phyloP scores from a whole-genome alignment of 345 rosid species.

The Lumnitzera littorea region DNA sequence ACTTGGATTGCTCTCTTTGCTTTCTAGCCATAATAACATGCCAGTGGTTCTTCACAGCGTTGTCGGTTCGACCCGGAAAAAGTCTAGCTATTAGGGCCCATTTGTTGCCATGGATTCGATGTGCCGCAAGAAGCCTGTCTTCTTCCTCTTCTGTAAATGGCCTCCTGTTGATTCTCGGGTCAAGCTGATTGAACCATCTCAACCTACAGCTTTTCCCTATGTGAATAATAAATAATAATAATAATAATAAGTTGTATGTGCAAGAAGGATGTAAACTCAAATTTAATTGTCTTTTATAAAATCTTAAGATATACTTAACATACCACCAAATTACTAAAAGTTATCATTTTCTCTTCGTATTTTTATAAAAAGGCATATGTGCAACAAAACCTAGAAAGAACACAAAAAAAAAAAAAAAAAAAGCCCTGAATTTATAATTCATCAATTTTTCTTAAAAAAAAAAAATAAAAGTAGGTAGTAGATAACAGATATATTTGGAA shows the following conservation, averaged over 20 bases:
- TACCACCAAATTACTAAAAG: no score
- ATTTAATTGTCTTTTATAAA: no score
- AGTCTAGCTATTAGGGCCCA: constrained; percentile 54
- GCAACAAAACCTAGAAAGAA: neutral
- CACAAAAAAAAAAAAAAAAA: neutral
- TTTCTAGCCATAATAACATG: constrained; percentile 55
- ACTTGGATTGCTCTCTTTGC: constrained; percentile 33
- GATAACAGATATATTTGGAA: constrained; percentile 2
- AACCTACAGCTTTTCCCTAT: constrained; percentile 56
- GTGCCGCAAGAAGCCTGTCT: constrained; percentile 42
- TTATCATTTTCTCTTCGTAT: no score
- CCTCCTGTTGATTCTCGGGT: constrained; percentile 46
- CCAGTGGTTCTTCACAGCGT: constrained; percentile 58
- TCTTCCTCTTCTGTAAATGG: constrained; percentile 58
- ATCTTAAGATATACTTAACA: no score
- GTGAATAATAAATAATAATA: neutral
- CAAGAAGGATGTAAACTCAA: no score
- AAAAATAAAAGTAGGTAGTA: neutral
- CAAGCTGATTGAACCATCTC: constrained; percentile 62
- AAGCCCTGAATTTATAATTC: neutral
- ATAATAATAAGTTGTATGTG: no score
- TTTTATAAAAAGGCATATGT: no score
- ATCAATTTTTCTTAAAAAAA: no score
- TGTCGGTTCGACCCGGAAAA: constrained; percentile 56
- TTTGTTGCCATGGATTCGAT: constrained; percentile 45